A percentile compares a stretch with the other conserved stretches of the same genome.
These are phyloP conservation scores for Apiospora phragmitis DNA, from an alignment of 2,329 filamentous ascomycete genomes.

Conservation along the genomic window DNA sequence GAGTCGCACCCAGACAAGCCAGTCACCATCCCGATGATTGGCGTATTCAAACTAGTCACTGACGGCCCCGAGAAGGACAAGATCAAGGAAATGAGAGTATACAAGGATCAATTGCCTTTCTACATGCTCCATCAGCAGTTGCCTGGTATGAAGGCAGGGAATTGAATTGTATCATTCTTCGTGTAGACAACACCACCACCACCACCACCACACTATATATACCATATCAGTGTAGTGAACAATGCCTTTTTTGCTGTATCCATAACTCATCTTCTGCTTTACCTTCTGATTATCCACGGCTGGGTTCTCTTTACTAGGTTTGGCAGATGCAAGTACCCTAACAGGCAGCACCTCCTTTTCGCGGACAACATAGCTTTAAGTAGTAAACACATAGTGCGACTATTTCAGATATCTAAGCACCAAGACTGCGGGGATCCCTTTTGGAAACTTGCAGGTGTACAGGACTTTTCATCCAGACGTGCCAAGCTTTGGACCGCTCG, in stretches of 20 bases:
- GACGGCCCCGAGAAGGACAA: slow-evolving; percentile 5
- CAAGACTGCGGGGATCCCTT: not conserved
- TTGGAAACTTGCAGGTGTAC: not conserved
- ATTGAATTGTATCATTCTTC: not conserved
- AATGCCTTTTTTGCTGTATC: too few species aligned
- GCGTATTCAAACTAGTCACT: not conserved
- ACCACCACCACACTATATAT: too few species aligned
- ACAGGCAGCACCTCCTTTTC: too few species aligned
- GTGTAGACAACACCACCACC: not conserved
- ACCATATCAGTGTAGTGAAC: too few species aligned
- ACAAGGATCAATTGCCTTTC: slow-evolving; percentile 11
- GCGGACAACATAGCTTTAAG: too few species aligned
- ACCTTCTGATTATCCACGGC: too few species aligned
- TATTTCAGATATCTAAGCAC: not conserved
- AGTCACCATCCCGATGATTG: slow-evolving; percentile 10
- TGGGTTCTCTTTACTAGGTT: too few species aligned
- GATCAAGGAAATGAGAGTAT: slow-evolving; percentile 4
- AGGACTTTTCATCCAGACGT: slow-evolving; percentile 9
- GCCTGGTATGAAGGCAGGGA: slow-evolving; percentile 4
- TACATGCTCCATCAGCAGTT: slow-evolving; percentile 1
- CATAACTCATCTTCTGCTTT: too few species aligned
- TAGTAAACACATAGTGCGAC: too few species aligned
- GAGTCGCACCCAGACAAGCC: slow-evolving; percentile 9
- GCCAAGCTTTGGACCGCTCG: slow-evolving; percentile 9
- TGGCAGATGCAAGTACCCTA: too few species aligned